Evolutionary conservation across 1,139 yeast genomes (phyloP).

Genomic region (Meyerozyma guilliermondii): DNA sequence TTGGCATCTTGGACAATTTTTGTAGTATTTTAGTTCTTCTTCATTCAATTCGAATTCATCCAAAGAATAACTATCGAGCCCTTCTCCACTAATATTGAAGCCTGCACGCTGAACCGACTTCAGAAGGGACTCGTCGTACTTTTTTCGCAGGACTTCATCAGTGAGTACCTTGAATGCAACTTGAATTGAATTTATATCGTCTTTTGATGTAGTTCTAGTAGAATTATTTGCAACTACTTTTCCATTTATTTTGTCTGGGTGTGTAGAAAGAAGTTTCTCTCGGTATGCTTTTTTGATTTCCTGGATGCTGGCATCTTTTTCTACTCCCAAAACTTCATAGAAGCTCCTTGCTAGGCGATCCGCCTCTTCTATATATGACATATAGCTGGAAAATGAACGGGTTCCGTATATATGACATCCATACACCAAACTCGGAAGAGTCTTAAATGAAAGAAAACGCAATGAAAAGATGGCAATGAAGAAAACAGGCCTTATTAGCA

Average conservation of each 20-base stretch:
- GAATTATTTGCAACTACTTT: conserved; percentile 5
- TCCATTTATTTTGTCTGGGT: conserved; percentile 62
- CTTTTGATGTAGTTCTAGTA: conserved; percentile 5
- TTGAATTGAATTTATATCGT: conserved; percentile 40
- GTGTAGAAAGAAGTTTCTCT: conserved; percentile 50
- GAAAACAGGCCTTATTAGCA: too few relatives aligned
- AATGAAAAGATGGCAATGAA: too few relatives aligned
- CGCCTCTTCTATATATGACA: not conserved
- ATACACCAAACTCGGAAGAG: too few relatives aligned
- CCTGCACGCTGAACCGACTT: conserved; percentile 42
- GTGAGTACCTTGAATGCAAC: conserved; percentile 55
- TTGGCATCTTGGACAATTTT: conserved; percentile 73
- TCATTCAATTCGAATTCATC: conserved; percentile 49
- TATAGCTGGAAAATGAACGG: not conserved
- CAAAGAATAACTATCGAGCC: conserved; percentile 60
- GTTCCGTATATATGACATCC: not conserved
- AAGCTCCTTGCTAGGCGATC: conserved; percentile 14
- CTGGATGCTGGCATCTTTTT: conserved; percentile 21
- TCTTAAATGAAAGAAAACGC: too few relatives aligned
- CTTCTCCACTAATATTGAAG: conserved; percentile 52
- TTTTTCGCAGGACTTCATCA: conserved; percentile 29
- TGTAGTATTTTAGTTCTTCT: conserved; percentile 31
- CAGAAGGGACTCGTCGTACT: conserved; percentile 46
- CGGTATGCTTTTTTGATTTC: conserved; percentile 62
- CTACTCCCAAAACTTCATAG: conserved; percentile 53